Evolutionary conservation across 2,329 filamentous ascomycete genomes (phyloP).

Genomic region (Cyphellophora europaea): DNA sequence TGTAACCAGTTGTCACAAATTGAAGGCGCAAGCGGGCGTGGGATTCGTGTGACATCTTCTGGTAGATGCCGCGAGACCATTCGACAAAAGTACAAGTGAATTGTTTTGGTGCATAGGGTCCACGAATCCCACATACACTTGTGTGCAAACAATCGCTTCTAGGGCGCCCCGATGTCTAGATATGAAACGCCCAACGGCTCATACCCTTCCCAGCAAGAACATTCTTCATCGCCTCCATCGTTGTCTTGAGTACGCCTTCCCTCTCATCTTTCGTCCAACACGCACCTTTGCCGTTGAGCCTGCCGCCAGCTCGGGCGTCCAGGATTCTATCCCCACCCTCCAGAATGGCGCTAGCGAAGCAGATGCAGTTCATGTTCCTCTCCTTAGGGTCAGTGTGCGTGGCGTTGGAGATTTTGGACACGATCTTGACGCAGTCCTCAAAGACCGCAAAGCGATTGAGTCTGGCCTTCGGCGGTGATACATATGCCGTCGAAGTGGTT

Average conservation of each 20-base stretch:
- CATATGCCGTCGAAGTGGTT: neutral
- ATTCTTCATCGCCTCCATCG: constrained; percentile 8
- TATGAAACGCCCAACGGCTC: too few species aligned
- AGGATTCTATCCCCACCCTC: constrained; percentile 17
- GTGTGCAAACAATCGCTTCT: too few species aligned
- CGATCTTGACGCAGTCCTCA: constrained; percentile 16
- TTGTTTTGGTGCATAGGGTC: too few species aligned
- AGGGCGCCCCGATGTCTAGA: too few species aligned
- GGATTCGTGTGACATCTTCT: too few species aligned
- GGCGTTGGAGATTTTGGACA: constrained; percentile 17
- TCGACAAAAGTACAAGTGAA: too few species aligned
- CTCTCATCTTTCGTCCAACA: constrained; percentile 15
- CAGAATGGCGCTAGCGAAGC: constrained; percentile 18
- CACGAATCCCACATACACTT: too few species aligned
- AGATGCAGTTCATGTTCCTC: constrained; percentile 19
- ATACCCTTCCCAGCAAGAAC: neutral
- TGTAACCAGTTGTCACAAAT: too few species aligned
- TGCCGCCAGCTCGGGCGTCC: constrained; percentile 10
- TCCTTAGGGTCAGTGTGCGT: constrained; percentile 14
- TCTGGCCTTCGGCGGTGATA: constrained; percentile 12
- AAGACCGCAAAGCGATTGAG: constrained; percentile 21
- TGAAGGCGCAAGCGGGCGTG: too few species aligned
- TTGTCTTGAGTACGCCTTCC: constrained; percentile 9
- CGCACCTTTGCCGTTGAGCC: constrained; percentile 7
- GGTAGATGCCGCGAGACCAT: too few species aligned